Evolutionary conservation across 306 rosid genomes (phyloP), one percentile per base, ranked within the genome.

Genomic region (Prunus mira): DNA sequence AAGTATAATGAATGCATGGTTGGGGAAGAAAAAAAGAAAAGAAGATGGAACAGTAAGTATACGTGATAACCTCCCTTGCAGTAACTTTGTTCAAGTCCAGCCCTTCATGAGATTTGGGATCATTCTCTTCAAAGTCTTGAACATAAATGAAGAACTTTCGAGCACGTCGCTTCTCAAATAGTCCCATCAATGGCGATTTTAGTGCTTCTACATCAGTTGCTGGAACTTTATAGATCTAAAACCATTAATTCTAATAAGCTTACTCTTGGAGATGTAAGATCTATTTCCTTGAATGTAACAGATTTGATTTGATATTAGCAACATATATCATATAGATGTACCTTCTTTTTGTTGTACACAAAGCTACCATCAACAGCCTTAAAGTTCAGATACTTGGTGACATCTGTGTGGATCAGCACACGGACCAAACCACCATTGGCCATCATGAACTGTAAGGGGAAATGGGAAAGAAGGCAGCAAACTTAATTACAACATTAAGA

Each of bases 91-190:
- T 88, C 75, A 91, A 82, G 69, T 91, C 97, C 60, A 87, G 77
- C 18, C 92, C 96, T 80, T 91, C 96, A 45, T 91, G 93, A 75
- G 93, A 86, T 77, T 91, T 89, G 69, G 96, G 92, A 72, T 91
- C 93, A 76, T 28, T 87, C 51, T 73, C 80, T 0, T 91, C 90
- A 78, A 85, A 91, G 77, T 91, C 96, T 82, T 91, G 96, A 30
- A 88, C 93, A 85, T 82, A 91, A 58, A 91, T 81, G 78, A 91
- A 91, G 82, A 91, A 91, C 86, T 87, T 91, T 10, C 96, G 76
- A n/a, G 92, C 93, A 19, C 96, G 92, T 5, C 93, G 96, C 81
- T 91, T 91, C 86, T 91, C 96, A 81, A 91, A 91, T 67, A 91
- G 30, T 28, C 94, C 97, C 94, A 89, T 91, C 30, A 91, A 84